Evolutionary conservation across 805 yeast species (phyloP).

Genomic region (Saccharomycopsis synnaedendra): DNA sequence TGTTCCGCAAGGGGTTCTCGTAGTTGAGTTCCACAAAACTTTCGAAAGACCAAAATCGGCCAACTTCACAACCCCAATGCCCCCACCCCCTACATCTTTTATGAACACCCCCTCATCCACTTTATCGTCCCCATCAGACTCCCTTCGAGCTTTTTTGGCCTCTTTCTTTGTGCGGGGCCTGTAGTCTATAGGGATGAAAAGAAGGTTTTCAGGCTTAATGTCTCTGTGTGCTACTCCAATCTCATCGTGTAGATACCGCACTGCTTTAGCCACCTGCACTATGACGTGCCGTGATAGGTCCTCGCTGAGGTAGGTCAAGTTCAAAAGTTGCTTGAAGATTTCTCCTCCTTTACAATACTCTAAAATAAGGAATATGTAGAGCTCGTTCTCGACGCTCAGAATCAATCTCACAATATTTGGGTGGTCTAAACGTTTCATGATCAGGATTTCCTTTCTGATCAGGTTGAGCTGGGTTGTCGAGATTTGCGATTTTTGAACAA

Average conservation of each 20-base stretch:
- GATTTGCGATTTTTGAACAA: conserved; percentile 53
- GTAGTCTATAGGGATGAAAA: conserved; percentile 46
- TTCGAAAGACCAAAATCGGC: conserved; percentile 68
- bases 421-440: conserved; percentile 56
- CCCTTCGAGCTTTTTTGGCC: conserved; percentile 22
- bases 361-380: conserved; percentile 49
- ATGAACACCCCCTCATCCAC: conserved; percentile 50
- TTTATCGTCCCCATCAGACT: conserved; percentile 48
- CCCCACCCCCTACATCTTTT: conserved; percentile 47
- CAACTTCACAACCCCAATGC: conserved; percentile 49
- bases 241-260: conserved; percentile 60
- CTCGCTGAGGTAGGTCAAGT: conserved; percentile 66
- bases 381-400: conserved; percentile 38
- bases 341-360: conserved; percentile 74
- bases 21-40: conserved; percentile 35
- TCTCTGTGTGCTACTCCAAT: conserved; percentile 70
- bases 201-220: conserved; percentile 69
- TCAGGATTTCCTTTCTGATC: conserved; percentile 59
- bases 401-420: conserved; percentile 47
- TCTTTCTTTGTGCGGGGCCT: conserved; percentile 19
- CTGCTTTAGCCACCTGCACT: conserved; percentile 57
- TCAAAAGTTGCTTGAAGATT: conserved; percentile 68
- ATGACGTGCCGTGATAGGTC: conserved; percentile 64
- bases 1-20: conserved; percentile 69
- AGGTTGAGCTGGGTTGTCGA: conserved; percentile 39